These are phyloP conservation scores for Echria macrotheca DNA, from an alignment of 495 filamentous ascomycete species.

Conservation along the genomic window DNA sequence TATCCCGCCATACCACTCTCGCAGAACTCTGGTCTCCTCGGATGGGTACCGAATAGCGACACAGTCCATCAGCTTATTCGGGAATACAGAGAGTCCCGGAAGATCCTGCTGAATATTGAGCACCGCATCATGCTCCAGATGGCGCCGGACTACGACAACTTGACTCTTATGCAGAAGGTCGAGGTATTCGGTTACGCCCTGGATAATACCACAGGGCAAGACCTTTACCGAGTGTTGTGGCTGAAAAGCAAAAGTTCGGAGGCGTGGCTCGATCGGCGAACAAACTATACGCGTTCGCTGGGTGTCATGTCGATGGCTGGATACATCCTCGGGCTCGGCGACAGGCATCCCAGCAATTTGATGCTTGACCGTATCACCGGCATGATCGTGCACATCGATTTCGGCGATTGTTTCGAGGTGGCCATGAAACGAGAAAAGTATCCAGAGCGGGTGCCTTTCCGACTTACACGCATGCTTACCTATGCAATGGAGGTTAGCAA, in stretches of 20 bases:
- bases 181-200: slow-evolving; percentile 98
- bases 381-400: slow-evolving; percentile 96
- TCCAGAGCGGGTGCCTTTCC: slow-evolving; percentile 94
- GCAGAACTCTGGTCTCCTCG: slow-evolving; percentile 87
- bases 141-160: slow-evolving; percentile 97
- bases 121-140: slow-evolving; percentile 99
- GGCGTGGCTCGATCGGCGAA: slow-evolving; percentile 92
- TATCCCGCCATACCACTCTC: slow-evolving; percentile 94
- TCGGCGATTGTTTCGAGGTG: slow-evolving; percentile 98
- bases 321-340: slow-evolving; percentile 94
- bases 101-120: slow-evolving; percentile 97
- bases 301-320: slow-evolving; percentile 99
- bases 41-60: slow-evolving; percentile 98
- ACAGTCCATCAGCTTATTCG: slow-evolving; percentile 93
- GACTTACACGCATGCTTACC: slow-evolving; percentile 95
- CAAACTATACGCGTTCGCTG: slow-evolving; percentile 94
- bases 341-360: slow-evolving; percentile 94
- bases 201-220: slow-evolving; percentile 97
- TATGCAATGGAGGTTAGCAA: slow-evolving; percentile 99
- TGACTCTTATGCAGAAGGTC: slow-evolving; percentile 99
- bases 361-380: slow-evolving; percentile 94
- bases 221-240: slow-evolving; percentile 96
- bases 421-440: slow-evolving; percentile 99
- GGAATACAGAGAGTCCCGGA: slow-evolving; percentile 92
- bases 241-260: slow-evolving; percentile 97